Evolutionary conservation across 164 flowering plant species (phyloP).

Genomic region (Macadamia integrifolia): DNA sequence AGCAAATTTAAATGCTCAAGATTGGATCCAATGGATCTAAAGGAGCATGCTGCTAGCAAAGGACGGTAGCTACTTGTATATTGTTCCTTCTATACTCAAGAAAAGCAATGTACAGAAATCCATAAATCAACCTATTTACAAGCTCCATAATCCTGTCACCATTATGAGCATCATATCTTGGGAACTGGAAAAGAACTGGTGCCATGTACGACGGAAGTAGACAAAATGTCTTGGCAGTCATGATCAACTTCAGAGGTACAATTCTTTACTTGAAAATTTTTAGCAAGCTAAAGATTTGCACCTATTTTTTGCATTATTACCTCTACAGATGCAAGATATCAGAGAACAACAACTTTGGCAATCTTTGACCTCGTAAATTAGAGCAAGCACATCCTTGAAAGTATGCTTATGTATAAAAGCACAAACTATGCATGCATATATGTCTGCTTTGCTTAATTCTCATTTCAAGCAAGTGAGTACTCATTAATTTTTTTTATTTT

Average conservation of each 20-base stretch:
- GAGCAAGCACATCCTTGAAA: no score
- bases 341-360: no score
- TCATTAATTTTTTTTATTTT: no score
- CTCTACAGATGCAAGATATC: no score
- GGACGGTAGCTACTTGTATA: constrained; percentile 44
- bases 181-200: constrained; percentile 56
- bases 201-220: constrained; percentile 73
- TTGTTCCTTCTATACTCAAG: constrained; percentile 57
- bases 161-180: constrained; percentile 40
- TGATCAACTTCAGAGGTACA: constrained; percentile 21
- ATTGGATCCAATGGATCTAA: not conserved
- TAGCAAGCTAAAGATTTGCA: no score
- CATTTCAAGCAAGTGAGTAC: no score
- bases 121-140: constrained; percentile 61
- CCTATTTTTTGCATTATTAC: no score
- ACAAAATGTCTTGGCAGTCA: constrained; percentile 48
- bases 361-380: no score
- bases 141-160: not conserved
- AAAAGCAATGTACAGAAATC: constrained; percentile 63
- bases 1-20: not conserved
- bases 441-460: no score
- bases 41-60: not conserved
- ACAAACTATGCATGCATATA: no score
- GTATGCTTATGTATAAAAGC: no score
- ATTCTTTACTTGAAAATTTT: constrained; percentile 10